These are phyloP conservation scores for Cryptococcus floricola DNA, from an alignment of 1,284 basidiomycete species.

Conservation along the genomic window DNA sequence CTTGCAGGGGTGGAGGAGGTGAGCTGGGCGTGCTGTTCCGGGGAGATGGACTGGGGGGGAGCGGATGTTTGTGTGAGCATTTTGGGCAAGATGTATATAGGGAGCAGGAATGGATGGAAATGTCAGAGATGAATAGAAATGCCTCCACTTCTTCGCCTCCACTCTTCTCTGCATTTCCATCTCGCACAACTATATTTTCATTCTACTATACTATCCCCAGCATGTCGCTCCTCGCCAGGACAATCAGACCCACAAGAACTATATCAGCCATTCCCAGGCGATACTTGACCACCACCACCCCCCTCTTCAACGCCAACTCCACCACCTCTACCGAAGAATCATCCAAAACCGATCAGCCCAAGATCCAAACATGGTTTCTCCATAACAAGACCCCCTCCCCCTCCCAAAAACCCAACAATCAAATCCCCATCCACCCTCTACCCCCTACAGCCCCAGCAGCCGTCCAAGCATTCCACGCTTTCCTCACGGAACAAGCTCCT, in stretches of 20 bases:
- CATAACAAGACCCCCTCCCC: too few species aligned
- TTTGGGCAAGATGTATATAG: too few species aligned
- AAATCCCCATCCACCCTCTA: neutral
- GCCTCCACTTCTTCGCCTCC: too few species aligned
- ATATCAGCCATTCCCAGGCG: neutral
- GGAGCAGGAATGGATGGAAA: too few species aligned
- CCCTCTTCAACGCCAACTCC: neutral
- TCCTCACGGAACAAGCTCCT: conserved; percentile 6
- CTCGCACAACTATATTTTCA: too few species aligned
- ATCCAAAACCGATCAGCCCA: neutral
- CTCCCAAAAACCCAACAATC: too few species aligned
- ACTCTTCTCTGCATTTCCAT: too few species aligned
- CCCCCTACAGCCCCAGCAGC: neutral
- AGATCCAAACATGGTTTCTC: conserved; percentile 15
- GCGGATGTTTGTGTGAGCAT: conserved; percentile 8
- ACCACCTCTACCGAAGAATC: neutral
- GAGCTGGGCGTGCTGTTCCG: conserved; percentile 63
- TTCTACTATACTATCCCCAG: too few species aligned
- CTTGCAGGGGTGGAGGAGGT: conserved; percentile 71
- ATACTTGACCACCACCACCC: neutral
- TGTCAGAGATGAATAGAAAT: too few species aligned
- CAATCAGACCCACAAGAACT: neutral
- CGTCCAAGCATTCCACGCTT: conserved; percentile 2
- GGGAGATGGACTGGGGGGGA: conserved; percentile 53
- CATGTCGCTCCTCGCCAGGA: too few species aligned